Base-by-base conservation (phyloP, 1,284 basidiomycete genomes). In the Ustilago sp. region DNA sequence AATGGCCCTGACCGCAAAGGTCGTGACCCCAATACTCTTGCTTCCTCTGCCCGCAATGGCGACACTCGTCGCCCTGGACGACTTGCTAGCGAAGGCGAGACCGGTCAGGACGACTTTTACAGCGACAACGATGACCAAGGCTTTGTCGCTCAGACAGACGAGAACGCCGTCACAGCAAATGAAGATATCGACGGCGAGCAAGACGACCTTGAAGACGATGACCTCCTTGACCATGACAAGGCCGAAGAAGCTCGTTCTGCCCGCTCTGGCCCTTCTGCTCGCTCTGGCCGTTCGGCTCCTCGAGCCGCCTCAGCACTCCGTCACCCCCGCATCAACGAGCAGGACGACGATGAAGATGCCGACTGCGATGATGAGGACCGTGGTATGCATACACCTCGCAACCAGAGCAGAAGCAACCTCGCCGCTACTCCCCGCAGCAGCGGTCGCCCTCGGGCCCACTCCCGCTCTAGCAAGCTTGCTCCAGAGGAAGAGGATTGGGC, bases 401-500 rank as follows among this genome's bases (percentile, higher is more conserved):
- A 72, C 45, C 74, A 55, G 19, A 72, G 74, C 54, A 65, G 57
- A 50, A 77, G 52, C 65, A 73, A 59, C 34, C 58, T 73, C 35
- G 39, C 63, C 31, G 63, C 74, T n/a, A 63, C 74, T 0, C 69
- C 67, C 11, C 57, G 47, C 17, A 50, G 47, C 17, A 50, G 45
- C 12, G 41, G 39, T 23, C 48, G 69, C 23, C 74, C 66, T 53
- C 70, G 67, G 13, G 60, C 75, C 31, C 74, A 65, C 55, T 69
- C 66, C 17, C 70, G 75, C 32, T 69, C 71, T 51, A 74, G 59
- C 36, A 74, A 74, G 65, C 72, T 74, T 7, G 72, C 76, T 1
- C 76, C 76, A 35, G 75, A 77, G 52, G 75, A 77, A 19, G 76
- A 78, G 32, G 67, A 57, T 13, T 74, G 71, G 71, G 65, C 68